Conservation (phyloP, 2,329 filamentous ascomycete genomes). For the Drechslerella coelobrocha region DNA sequence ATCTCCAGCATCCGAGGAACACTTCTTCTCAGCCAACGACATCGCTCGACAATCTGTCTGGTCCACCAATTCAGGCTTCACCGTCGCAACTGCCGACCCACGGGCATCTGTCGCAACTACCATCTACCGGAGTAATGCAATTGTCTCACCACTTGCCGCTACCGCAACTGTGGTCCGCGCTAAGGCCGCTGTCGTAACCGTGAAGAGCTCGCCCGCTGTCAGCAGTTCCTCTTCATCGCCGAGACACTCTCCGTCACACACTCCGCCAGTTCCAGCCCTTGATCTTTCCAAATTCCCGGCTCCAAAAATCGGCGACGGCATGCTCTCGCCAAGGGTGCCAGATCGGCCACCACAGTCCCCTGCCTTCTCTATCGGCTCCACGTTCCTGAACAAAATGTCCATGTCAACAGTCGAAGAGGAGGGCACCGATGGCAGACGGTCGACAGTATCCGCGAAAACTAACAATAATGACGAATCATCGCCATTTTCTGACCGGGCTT, state of each 20-base stretch:
- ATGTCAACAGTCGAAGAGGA: constrained; percentile 48
- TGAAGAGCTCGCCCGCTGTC: constrained; percentile 67
- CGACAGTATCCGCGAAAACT: constrained; percentile 6
- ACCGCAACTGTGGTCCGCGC: constrained; percentile 80
- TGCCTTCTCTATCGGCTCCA: constrained; percentile 72
- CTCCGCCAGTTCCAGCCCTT: constrained; percentile 52
- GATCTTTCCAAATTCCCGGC: constrained; percentile 43
- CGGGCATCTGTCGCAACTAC: constrained; percentile 85
- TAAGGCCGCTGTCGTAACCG: constrained; percentile 90
- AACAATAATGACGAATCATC: constrained; percentile 16
- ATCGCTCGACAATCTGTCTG: constrained; percentile 54
- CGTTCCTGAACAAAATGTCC: constrained; percentile 67
- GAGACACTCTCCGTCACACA: constrained; percentile 65
- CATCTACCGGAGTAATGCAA: constrained; percentile 88
- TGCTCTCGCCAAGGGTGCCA: constrained; percentile 23
- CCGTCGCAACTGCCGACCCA: constrained; percentile 60
- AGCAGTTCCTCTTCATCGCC: constrained; percentile 64
- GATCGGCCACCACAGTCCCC: constrained; percentile 62
- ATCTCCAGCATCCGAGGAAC: constrained; percentile 52
- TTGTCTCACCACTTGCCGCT: constrained; percentile 77
- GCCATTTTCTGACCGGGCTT: constrained; percentile 43
- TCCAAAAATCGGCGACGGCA: constrained; percentile 31
- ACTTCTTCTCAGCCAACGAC: constrained; percentile 55
- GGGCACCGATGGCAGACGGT: constrained; percentile 10
- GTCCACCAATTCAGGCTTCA: constrained; percentile 51